Evolutionary conservation across 371 early-diverging fungal genomes (phyloP).

Genomic region (Mucor saturninus): DNA sequence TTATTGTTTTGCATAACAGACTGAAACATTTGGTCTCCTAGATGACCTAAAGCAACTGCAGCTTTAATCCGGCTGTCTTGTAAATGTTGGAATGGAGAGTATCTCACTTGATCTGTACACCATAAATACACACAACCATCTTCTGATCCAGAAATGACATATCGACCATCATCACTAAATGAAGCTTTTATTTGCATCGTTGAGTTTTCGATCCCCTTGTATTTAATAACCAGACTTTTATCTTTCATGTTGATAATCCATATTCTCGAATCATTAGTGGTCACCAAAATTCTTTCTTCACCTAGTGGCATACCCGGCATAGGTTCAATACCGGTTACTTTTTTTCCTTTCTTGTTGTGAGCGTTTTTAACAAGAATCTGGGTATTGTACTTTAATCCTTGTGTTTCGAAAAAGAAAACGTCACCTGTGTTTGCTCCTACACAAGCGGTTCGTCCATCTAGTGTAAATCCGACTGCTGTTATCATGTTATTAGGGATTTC

Average conservation of each 20-base stretch:
- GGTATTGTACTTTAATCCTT: slow-evolving; percentile 79
- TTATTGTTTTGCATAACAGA: slow-evolving; percentile 5
- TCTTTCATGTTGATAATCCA: slow-evolving; percentile 78
- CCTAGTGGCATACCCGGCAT: slow-evolving; percentile 57
- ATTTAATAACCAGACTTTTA: slow-evolving; percentile 74
- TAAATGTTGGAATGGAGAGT: slow-evolving; percentile 43
- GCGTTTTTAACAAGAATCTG: slow-evolving; percentile 72
- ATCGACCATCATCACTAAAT: slow-evolving; percentile 71
- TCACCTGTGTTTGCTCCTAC: slow-evolving; percentile 83
- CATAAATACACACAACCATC: slow-evolving; percentile 78
- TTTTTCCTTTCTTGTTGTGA: slow-evolving; percentile 61
- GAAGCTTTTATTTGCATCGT: slow-evolving; percentile 74
- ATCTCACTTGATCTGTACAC: slow-evolving; percentile 58
- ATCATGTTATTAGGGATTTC: slow-evolving; percentile 69
- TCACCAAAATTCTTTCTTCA: slow-evolving; percentile 66
- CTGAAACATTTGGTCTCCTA: slow-evolving; percentile 31
- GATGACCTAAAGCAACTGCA: slow-evolving; percentile 29
- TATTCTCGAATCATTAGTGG: slow-evolving; percentile 83
- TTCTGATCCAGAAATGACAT: slow-evolving; percentile 84
- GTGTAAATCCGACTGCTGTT: slow-evolving; percentile 80
- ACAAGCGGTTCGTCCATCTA: slow-evolving; percentile 70
- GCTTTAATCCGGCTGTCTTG: slow-evolving; percentile 35
- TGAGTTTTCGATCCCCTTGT: slow-evolving; percentile 75
- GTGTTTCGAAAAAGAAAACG: slow-evolving; percentile 78
- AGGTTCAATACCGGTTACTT: slow-evolving; percentile 77